These are phyloP conservation scores for Talaromyces sp. DNA, from an alignment of 2,329 filamentous ascomycete genomes.

Conservation along the genomic window DNA sequence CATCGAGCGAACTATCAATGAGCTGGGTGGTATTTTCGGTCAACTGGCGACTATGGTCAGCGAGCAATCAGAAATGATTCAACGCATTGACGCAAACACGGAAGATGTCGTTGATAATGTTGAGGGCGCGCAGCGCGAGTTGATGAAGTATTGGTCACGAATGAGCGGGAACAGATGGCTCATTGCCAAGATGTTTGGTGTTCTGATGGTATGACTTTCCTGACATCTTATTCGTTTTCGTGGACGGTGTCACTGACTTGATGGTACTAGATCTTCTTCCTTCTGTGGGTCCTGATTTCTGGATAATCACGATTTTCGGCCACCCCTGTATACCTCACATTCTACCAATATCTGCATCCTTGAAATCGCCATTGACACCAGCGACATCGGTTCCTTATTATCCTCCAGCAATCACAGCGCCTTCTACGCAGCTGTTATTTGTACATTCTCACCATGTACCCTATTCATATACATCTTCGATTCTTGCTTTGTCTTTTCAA, in stretches of 20 bases:
- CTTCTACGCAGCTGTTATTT: conserved; percentile 3
- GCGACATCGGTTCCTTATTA: not conserved
- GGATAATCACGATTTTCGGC: conserved; percentile 19
- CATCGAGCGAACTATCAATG: conserved; percentile 91
- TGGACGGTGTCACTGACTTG: not conserved
- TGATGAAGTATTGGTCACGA: conserved; percentile 94
- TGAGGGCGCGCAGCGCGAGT: conserved; percentile 87
- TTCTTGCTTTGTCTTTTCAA: conserved; percentile 3
- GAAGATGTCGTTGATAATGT: conserved; percentile 98
- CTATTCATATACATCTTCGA: conserved; percentile 3
- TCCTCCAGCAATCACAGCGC: not conserved
- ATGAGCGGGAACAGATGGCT: conserved; percentile 95
- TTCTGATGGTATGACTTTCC: conserved; percentile 64
- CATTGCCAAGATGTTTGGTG: conserved; percentile 74
- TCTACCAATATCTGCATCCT: not conserved
- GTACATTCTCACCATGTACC: conserved; percentile 12
- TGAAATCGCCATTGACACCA: not conserved
- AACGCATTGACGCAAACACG: conserved; percentile 93
- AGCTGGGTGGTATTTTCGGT: conserved; percentile 87
- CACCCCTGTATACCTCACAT: not conserved
- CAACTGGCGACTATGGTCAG: conserved; percentile 95
- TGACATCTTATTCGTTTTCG: not conserved
- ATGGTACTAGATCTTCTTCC: conserved; percentile 25
- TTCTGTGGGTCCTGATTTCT: conserved; percentile 67
- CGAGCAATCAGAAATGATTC: conserved; percentile 96